phyloP scores from a whole-genome alignment of 164 flowering plant genomes.

The Dillenia suffruticosa region DNA sequence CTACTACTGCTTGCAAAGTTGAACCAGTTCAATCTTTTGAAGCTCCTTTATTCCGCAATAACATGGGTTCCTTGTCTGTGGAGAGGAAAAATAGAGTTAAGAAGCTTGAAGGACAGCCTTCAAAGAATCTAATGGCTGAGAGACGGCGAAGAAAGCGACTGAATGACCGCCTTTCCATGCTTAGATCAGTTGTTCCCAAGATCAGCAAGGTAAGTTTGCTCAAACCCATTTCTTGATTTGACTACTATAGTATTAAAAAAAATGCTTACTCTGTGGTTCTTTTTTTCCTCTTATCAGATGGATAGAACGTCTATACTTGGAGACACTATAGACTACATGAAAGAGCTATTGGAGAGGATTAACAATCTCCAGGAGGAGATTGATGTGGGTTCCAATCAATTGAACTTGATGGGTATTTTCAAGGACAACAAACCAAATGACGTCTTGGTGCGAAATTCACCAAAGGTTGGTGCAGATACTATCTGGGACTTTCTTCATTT shows the following conservation, averaged over 20 bases:
- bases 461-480: constrained; percentile 47
- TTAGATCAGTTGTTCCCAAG: constrained; percentile 89
- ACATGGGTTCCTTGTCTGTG: constrained; percentile 17
- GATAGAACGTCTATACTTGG: constrained; percentile 94
- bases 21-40: constrained; percentile 35
- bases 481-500: background rate
- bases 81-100: constrained; percentile 41
- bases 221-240: background rate
- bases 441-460: constrained; percentile 54
- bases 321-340: constrained; percentile 90
- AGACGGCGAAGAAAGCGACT: constrained; percentile 80
- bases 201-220: constrained; percentile 77
- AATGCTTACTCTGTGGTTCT: too few relatives aligned
- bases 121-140: constrained; percentile 97
- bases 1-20: constrained; percentile 23
- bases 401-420: constrained; percentile 35
- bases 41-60: constrained; percentile 12
- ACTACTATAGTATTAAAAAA: background rate
- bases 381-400: constrained; percentile 30
- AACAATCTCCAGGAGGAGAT: constrained; percentile 54
- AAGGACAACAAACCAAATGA: constrained; percentile 62
- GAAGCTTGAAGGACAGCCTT: constrained; percentile 75
- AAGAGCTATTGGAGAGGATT: constrained; percentile 74
- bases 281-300: constrained; percentile 43
- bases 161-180: constrained; percentile 93